These are phyloP conservation scores for Myriangium duriaei DNA, from an alignment of 2,329 filamentous ascomycete species.

Conservation along the genomic window DNA sequence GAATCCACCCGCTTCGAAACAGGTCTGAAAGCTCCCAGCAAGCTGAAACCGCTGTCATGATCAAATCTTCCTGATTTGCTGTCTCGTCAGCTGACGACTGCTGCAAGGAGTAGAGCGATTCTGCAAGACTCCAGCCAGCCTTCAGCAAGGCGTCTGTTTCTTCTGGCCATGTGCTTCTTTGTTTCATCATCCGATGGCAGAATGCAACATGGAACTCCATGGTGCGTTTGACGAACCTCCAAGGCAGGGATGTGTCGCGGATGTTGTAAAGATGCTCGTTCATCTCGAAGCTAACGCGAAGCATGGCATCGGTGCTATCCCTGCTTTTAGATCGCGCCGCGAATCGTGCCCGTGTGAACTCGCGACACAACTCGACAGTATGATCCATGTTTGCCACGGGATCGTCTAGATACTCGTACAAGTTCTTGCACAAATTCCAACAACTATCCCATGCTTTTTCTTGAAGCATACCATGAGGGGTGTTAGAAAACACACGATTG, in stretches of 20 bases:
- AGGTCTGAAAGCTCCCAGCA: constrained; percentile 93
- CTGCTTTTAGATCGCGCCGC: constrained; percentile 70
- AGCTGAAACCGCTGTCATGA: constrained; percentile 78
- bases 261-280: constrained; percentile 94
- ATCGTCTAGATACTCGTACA: constrained; percentile 72
- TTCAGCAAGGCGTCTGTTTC: constrained; percentile 75
- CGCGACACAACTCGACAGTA: constrained; percentile 75
- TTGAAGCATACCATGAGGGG: constrained; percentile 62
- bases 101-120: constrained; percentile 87
- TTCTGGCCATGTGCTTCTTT: constrained; percentile 62
- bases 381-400: constrained; percentile 24
- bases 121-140: constrained; percentile 80
- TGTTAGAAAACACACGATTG: constrained; percentile 63
- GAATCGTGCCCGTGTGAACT: constrained; percentile 86
- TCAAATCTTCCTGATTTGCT: constrained; percentile 50
- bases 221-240: constrained; percentile 77
- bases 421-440: constrained; percentile 81
- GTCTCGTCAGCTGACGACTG: constrained; percentile 50
- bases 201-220: constrained; percentile 90
- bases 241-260: constrained; percentile 70
- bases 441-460: constrained; percentile 88
- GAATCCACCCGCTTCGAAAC: constrained; percentile 84
- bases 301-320: constrained; percentile 69
- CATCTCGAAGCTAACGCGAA: constrained; percentile 86
- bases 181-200: constrained; percentile 93